phyloP scores from a whole-genome alignment of 805 yeast genomes.

The Candida ulmi region DNA sequence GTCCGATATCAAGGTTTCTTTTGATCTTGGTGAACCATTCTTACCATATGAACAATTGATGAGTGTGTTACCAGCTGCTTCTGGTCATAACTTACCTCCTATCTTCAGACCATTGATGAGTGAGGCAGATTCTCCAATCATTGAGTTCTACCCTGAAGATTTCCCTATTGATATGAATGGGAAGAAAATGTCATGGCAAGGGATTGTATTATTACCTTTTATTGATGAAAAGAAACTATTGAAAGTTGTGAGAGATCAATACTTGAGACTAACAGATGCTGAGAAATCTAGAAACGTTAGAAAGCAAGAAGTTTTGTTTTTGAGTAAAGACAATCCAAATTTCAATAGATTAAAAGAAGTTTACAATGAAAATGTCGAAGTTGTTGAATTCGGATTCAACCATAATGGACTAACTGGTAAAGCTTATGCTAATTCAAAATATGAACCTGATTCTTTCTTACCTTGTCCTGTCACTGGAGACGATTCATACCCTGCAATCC shows the following conservation, averaged over 20 bases:
- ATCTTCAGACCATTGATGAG: slow-evolving; percentile 80
- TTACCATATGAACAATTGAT: slow-evolving; percentile 88
- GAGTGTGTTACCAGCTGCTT: slow-evolving; percentile 94
- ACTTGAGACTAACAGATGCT: slow-evolving; percentile 55
- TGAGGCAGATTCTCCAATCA: slow-evolving; percentile 71
- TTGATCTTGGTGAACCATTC: slow-evolving; percentile 72
- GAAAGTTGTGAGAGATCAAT: slow-evolving; percentile 58
- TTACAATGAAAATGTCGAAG: slow-evolving; percentile 24
- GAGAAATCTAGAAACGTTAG: slow-evolving; percentile 67
- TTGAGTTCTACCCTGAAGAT: slow-evolving; percentile 86
- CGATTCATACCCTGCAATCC: slow-evolving; percentile 30
- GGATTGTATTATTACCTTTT: slow-evolving; percentile 83
- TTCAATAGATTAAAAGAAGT: slow-evolving; percentile 28
- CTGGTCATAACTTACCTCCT: slow-evolving; percentile 79
- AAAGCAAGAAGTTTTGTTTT: slow-evolving; percentile 62
- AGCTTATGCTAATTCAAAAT: slow-evolving; percentile 33
- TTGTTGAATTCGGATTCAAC: slow-evolving; percentile 39
- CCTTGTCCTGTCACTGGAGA: slow-evolving; percentile 31
- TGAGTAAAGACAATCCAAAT: slow-evolving; percentile 58
- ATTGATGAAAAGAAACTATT: slow-evolving; percentile 79
- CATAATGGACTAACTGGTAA: slow-evolving; percentile 57
- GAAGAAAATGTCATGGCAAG: slow-evolving; percentile 92
- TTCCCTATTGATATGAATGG: slow-evolving; percentile 95
- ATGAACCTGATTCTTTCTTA: slow-evolving; percentile 24
- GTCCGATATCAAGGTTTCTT: slow-evolving; percentile 45